These are phyloP conservation scores for Jaapia argillacea DNA, from an alignment of 768 basidiomycete genomes.

Conservation along the genomic window DNA sequence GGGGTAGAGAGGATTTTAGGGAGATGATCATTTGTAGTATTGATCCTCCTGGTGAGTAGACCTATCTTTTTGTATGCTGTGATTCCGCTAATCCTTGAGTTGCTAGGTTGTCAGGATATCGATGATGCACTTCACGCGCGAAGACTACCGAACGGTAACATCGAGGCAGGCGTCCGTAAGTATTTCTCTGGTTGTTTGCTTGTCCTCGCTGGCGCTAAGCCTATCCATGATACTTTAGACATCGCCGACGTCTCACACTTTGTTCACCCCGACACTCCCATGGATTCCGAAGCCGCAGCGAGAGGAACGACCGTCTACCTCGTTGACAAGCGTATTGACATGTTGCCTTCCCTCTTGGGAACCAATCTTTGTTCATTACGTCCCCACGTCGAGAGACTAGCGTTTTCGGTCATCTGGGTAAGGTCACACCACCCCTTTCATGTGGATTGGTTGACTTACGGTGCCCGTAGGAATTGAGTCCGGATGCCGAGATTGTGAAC, in stretches of 20 bases:
- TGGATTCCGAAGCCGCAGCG: constrained; percentile 95
- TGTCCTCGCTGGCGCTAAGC: constrained; percentile 1
- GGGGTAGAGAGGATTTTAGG: constrained; percentile 79
- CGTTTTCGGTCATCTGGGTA: constrained; percentile 96
- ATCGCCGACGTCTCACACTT: constrained; percentile 99
- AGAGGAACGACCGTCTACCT: constrained; percentile 96
- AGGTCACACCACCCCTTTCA: no score
- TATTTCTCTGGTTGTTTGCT: constrained; percentile 13
- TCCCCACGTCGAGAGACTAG: constrained; percentile 87
- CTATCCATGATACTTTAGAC: constrained; percentile 36
- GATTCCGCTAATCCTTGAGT: constrained; percentile 5
- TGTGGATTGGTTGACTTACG: neutral
- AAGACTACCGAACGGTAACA: constrained; percentile 80
- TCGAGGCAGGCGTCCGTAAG: constrained; percentile 97
- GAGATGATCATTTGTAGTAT: constrained; percentile 89
- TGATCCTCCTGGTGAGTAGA: constrained; percentile 84
- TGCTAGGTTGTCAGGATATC: constrained; percentile 88
- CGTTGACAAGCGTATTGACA: constrained; percentile 97
- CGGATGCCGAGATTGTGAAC: constrained; percentile 82
- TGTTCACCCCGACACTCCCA: constrained; percentile 84
- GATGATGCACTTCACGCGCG: constrained; percentile 95
- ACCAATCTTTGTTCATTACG: constrained; percentile 93
- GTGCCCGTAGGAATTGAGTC: constrained; percentile 66
- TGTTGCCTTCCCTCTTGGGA: constrained; percentile 88
- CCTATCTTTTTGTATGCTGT: neutral